Conservation (phyloP, 495 filamentous ascomycete species). For the Pseudoneurospora amorphoporcata region DNA sequence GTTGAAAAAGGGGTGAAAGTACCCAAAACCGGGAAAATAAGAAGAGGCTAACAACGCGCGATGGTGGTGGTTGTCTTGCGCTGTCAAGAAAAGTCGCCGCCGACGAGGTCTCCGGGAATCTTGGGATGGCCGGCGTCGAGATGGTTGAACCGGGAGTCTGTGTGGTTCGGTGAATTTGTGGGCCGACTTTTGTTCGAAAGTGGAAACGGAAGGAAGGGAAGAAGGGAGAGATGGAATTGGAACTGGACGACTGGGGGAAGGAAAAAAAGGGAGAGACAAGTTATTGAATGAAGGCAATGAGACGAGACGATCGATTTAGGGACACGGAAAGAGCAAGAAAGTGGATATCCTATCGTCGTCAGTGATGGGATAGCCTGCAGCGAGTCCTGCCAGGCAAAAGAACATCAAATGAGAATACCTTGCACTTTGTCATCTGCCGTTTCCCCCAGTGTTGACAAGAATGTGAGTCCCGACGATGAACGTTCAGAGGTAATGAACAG, state of each 20-base stretch:
- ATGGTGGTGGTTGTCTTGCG: neutral
- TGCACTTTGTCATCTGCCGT: neutral
- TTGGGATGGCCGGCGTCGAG: neutral
- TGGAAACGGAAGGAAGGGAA: neutral
- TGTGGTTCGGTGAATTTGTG: neutral
- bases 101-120: neutral
- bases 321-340: neutral
- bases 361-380: neutral
- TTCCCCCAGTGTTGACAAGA: neutral
- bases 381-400: neutral
- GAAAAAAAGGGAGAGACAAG: neutral
- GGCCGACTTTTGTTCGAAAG: neutral
- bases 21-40: neutral
- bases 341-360: neutral
- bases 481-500: neutral
- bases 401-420: neutral
- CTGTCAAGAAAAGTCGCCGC: neutral
- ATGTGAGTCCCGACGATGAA: neutral
- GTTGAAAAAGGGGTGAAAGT: neutral
- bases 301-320: neutral
- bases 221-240: constrained; percentile 1
- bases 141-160: neutral
- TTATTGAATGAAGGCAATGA: neutral
- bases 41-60: neutral
- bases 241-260: constrained; percentile 6